Base-by-base conservation (phyloP, 2,329 filamentous ascomycete genomes). In the Microcera coccophila region DNA sequence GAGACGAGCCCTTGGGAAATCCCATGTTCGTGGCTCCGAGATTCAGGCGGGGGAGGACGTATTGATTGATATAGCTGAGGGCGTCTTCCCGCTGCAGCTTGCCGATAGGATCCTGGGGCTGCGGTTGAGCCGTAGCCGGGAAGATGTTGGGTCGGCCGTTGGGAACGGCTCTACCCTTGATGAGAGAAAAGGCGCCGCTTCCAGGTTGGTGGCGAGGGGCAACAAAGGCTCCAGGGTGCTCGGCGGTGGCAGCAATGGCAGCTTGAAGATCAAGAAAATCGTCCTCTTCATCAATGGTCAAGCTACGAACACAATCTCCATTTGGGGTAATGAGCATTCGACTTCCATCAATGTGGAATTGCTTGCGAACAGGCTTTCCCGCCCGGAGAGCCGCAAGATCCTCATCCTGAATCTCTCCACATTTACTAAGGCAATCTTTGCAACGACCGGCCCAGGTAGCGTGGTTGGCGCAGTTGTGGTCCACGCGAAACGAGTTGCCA, bases 301-400 rank as follows among this genome's bases (percentile, higher is more conserved):
- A 66, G 44, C 85, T 84, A 50, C 84, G 81, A n/a, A 91, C 72
- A 59, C 85, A 87, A 49, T 87, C 82, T 10, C 87, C 86, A 48
- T 85, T 82, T 0, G 86, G 84, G 0, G 86, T 90, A 39, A 90
- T 79, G 52, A 90, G 75, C 49, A 86, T 81, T 19, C 84, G 76
- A 61, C 77, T 75, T 42, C 80, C 81, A 48, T 85, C 81, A 2
- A 81, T 70, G 38, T 66, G 65, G 37, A 67, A 66, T 29, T 81
- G 65, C 61, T 84, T 84, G 46, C 74, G 76, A 8, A 85, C 78
- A 10, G 79, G 69, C 47, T 74, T 71, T 36, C 80, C 81, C 2
- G 72, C 68, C n/a, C 74, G 68, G 5, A 84, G 69, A 3, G 69
- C 62, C 12, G 71, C 67, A 21, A 81, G 73, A 47, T 85, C 81